These are phyloP conservation scores for Cladophialophora carrionii DNA, from an alignment of 2,329 filamentous ascomycete genomes.

Conservation along the genomic window DNA sequence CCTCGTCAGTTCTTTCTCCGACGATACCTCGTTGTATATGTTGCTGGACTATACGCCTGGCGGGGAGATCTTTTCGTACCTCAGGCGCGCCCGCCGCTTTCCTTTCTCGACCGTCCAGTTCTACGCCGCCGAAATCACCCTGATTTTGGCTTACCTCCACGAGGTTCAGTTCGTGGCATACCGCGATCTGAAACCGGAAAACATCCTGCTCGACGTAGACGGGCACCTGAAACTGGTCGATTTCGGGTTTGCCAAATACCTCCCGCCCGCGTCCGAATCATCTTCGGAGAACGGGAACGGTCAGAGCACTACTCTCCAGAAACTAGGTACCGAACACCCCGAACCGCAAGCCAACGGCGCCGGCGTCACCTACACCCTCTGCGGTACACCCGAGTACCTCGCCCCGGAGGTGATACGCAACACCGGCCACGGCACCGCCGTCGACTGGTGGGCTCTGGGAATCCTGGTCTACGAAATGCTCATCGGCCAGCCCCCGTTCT, in stretches of 20 bases:
- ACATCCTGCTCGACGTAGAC: slow-evolving; percentile 67
- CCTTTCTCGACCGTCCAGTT: slow-evolving; percentile 63
- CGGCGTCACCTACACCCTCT: slow-evolving; percentile 63
- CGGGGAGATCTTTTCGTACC: slow-evolving; percentile 68
- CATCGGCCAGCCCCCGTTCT: slow-evolving; percentile 69
- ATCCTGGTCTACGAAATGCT: slow-evolving; percentile 70
- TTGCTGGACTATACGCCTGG: slow-evolving; percentile 68
- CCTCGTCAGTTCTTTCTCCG: slow-evolving; percentile 66
- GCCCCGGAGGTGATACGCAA: slow-evolving; percentile 70
- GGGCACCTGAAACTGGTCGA: slow-evolving; percentile 69
- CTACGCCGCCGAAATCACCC: slow-evolving; percentile 68
- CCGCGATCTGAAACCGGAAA: slow-evolving; percentile 70
- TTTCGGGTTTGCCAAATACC: slow-evolving; percentile 70
- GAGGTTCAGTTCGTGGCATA: slow-evolving; percentile 67
- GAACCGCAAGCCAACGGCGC: slow-evolving; percentile 33
- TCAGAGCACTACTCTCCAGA: slow-evolving; percentile 14
- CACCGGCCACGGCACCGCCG: slow-evolving; percentile 65
- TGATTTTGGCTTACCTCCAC: slow-evolving; percentile 67
- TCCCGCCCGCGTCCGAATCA: slow-evolving; percentile 43
- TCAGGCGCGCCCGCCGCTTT: slow-evolving; percentile 64
- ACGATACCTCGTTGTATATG: slow-evolving; percentile 62
- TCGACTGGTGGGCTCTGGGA: slow-evolving; percentile 71
- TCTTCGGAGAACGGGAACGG: slow-evolving; percentile 18
- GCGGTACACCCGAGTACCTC: slow-evolving; percentile 69
- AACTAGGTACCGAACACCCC: slow-evolving; percentile 24